Conservation (phyloP, 169 alveolate genomes). For the Toxoplasma gondii region DNA sequence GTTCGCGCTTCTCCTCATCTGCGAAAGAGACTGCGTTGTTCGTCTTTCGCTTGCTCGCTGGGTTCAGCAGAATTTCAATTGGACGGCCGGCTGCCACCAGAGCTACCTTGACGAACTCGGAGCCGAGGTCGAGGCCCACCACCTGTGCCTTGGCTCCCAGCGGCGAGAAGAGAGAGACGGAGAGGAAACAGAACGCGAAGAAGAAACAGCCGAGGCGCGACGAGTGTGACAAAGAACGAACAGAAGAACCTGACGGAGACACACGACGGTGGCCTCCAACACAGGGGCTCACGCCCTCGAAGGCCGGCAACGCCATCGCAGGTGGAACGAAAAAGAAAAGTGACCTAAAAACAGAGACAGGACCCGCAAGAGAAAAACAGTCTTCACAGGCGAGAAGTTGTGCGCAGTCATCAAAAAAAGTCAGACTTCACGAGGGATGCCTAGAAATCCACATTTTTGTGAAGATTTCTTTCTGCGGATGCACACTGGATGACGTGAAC, state of each 20-base stretch:
- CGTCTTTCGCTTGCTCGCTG: constrained; percentile 62
- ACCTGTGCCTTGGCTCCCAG: constrained; percentile 52
- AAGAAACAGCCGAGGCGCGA: background rate
- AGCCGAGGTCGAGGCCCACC: constrained; percentile 70
- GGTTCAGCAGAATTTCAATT: constrained; percentile 64
- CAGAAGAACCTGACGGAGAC: background rate
- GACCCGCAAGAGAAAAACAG: no score
- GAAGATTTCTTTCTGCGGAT: no score
- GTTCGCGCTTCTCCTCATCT: constrained; percentile 47
- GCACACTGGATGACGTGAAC: no score
- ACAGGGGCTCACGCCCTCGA: no score
- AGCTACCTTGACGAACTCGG: constrained; percentile 67
- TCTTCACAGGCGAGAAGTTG: no score
- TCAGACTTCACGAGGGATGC: no score
- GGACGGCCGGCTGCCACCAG: constrained; percentile 64
- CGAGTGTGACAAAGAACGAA: background rate
- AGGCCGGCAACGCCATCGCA: no score
- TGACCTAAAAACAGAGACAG: no score
- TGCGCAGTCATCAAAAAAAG: no score
- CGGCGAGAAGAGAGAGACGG: background rate
- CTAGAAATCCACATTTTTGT: no score
- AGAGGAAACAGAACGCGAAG: background rate
- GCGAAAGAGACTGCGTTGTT: constrained; percentile 64
- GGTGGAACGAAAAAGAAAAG: no score
- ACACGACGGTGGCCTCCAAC: background rate